phyloP scores from a whole-genome alignment of 345 rosid genomes.

The Salix suchowensis region DNA sequence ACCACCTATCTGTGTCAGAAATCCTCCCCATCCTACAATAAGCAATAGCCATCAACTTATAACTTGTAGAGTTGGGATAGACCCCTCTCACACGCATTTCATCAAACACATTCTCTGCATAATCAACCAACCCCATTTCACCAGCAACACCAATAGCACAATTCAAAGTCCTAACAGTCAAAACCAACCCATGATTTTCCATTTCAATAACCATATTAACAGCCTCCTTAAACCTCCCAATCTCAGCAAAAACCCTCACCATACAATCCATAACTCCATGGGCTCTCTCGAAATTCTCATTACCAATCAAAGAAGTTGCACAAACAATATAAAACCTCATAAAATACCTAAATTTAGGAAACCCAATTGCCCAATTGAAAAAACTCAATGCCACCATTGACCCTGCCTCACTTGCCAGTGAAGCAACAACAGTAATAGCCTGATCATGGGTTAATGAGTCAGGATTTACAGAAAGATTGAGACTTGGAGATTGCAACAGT shows the following conservation, averaged over 20 bases:
- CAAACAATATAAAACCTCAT: constrained; percentile 73
- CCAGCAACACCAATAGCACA: constrained; percentile 38
- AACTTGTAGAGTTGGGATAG: constrained; percentile 47
- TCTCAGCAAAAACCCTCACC: constrained; percentile 66
- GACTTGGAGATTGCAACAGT: constrained; percentile 30
- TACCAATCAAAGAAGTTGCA: constrained; percentile 49
- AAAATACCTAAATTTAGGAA: constrained; percentile 59
- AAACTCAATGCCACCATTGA: constrained; percentile 77
- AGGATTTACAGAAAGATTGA: constrained; percentile 36
- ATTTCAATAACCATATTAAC: constrained; percentile 69
- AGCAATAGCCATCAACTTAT: constrained; percentile 59
- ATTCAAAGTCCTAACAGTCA: constrained; percentile 40
- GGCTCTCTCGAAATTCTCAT: constrained; percentile 64
- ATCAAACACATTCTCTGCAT: constrained; percentile 63
- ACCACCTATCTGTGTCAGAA: constrained; percentile 65
- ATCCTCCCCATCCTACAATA: constrained; percentile 55
- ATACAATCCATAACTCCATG: constrained; percentile 57
- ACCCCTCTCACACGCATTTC: constrained; percentile 72
- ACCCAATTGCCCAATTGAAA: constrained; percentile 64
- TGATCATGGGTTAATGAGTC: constrained; percentile 66
- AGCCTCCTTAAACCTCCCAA: constrained; percentile 67
- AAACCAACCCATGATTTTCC: constrained; percentile 61
- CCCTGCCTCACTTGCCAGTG: constrained; percentile 68
- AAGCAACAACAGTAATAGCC: constrained; percentile 65
- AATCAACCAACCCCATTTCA: constrained; percentile 49